These are phyloP conservation scores for Diplodia sapinea DNA, from an alignment of 2,329 filamentous ascomycete genomes.

Conservation along the genomic window DNA sequence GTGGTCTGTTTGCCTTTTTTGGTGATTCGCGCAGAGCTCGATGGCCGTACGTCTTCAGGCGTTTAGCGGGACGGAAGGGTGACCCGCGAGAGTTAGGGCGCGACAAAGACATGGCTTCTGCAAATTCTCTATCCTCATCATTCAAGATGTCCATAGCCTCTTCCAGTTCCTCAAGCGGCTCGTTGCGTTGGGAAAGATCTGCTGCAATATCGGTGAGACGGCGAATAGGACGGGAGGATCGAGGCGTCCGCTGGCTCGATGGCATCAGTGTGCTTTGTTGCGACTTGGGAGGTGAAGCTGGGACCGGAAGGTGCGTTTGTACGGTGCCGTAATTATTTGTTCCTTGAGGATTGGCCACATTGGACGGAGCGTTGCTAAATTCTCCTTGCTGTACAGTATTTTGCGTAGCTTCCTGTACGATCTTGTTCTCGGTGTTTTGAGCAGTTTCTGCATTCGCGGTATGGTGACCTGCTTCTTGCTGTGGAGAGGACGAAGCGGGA, in stretches of 20 bases:
- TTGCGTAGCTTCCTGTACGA: not conserved
- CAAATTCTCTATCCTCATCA: conserved; percentile 34
- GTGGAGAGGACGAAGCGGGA: not conserved
- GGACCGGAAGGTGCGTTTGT: conserved; percentile 45
- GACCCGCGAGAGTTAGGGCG: conserved; percentile 3
- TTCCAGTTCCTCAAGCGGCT: conserved; percentile 20
- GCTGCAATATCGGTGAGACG: conserved; percentile 47
- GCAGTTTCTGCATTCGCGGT: not conserved
- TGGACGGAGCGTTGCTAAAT: not conserved
- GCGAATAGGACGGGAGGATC: conserved; percentile 33
- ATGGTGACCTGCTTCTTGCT: not conserved
- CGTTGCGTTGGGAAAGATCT: conserved; percentile 39
- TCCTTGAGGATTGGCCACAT: not conserved
- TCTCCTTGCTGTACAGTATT: not conserved
- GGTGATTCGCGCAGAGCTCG: conserved; percentile 15
- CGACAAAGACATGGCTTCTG: conserved; percentile 33
- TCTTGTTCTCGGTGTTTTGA: not conserved
- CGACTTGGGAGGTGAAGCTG: conserved; percentile 28
- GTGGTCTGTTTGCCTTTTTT: conserved; percentile 21
- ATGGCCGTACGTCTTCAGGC: conserved; percentile 26
- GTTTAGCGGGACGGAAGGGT: conserved; percentile 29
- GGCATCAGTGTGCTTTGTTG: conserved; percentile 9
- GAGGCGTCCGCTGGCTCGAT: conserved; percentile 28
- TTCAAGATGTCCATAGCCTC: conserved; percentile 36
- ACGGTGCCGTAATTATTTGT: conserved; percentile 39